Percentiles rank a stretch among this genome's conserved stretches.
Evolutionary conservation across 768 basidiomycete genomes (phyloP).

Genomic region (Auriscalpium orientale): DNA sequence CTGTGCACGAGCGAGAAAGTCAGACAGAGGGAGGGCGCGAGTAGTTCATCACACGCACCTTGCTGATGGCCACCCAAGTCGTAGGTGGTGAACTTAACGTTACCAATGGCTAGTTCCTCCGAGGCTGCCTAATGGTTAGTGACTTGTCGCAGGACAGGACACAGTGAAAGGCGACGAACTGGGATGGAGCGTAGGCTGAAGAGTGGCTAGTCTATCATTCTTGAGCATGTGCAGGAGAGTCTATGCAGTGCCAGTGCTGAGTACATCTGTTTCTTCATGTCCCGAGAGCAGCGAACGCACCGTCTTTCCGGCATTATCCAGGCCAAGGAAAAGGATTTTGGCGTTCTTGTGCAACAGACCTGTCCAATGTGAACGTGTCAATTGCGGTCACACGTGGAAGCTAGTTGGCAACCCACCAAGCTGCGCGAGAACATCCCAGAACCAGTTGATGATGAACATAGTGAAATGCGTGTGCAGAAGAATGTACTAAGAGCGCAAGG

Average conservation of each 20-base stretch:
- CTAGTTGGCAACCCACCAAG: slow-evolving; percentile 54
- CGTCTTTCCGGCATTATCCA: slow-evolving; percentile 99
- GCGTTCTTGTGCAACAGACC: slow-evolving; percentile 96
- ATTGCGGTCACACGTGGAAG: not conserved
- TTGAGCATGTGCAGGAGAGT: slow-evolving; percentile 98
- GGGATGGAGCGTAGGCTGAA: slow-evolving; percentile 97
- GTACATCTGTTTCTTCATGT: not conserved
- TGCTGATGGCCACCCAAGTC: slow-evolving; percentile 98
- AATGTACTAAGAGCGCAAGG: too few species aligned
- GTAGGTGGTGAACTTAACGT: slow-evolving; percentile 98
- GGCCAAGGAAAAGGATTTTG: slow-evolving; percentile 97
- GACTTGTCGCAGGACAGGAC: too few species aligned
- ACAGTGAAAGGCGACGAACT: slow-evolving; percentile 50
- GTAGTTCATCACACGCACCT: slow-evolving; percentile 48
- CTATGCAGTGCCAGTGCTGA: slow-evolving; percentile 33
- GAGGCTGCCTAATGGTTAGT: slow-evolving; percentile 54
- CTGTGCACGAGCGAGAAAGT: slow-evolving; percentile 27
- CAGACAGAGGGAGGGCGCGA: not conserved
- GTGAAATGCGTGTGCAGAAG: too few species aligned
- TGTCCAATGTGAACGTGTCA: slow-evolving; percentile 21
- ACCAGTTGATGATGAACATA: slow-evolving; percentile 91
- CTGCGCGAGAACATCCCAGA: slow-evolving; percentile 91
- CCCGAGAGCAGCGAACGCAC: slow-evolving; percentile 36
- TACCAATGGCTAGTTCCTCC: slow-evolving; percentile 97
- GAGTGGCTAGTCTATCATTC: slow-evolving; percentile 94